These are phyloP conservation scores for Gillenia trifoliata DNA, from an alignment of 306 rosid species.

Conservation along the genomic window DNA sequence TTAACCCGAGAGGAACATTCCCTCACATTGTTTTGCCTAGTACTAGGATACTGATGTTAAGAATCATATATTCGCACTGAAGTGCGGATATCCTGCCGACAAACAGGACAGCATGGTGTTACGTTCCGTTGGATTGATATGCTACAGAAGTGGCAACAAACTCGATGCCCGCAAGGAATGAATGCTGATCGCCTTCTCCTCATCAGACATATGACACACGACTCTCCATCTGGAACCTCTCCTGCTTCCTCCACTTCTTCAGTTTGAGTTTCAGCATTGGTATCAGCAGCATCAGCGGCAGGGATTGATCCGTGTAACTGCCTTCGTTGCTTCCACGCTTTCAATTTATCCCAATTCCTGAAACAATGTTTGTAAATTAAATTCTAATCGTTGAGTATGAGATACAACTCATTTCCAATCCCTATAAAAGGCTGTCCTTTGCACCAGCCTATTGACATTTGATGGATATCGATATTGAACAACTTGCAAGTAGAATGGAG, in stretches of 20 bases:
- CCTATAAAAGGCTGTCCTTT: not conserved
- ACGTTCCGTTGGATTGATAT: conserved; percentile 52
- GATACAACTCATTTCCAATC: not conserved
- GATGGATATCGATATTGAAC: not conserved
- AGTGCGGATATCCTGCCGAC: conserved; percentile 69
- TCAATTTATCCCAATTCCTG: conserved; percentile 92
- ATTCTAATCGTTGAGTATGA: not conserved
- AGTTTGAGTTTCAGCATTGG: conserved; percentile 24
- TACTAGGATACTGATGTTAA: conserved; percentile 25
- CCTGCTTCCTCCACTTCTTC: conserved; percentile 31
- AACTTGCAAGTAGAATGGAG: not conserved
- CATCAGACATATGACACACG: conserved; percentile 76
- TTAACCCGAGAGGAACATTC: too few species aligned
- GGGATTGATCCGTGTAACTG: conserved; percentile 38
- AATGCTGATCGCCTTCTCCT: conserved; percentile 88
- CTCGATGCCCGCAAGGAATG: conserved; percentile 88
- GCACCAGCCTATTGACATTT: too few species aligned
- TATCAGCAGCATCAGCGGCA: conserved; percentile 11
- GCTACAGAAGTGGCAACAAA: conserved; percentile 79
- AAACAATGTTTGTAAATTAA: not conserved
- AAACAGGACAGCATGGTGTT: conserved; percentile 82
- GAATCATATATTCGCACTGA: conserved; percentile 67
- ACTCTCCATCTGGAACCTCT: conserved; percentile 57
- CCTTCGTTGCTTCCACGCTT: conserved; percentile 58
- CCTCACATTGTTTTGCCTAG: too few species aligned